These are phyloP conservation scores for Sesbania bispinosa DNA, from an alignment of 306 rosid genomes.

Conservation along the genomic window DNA sequence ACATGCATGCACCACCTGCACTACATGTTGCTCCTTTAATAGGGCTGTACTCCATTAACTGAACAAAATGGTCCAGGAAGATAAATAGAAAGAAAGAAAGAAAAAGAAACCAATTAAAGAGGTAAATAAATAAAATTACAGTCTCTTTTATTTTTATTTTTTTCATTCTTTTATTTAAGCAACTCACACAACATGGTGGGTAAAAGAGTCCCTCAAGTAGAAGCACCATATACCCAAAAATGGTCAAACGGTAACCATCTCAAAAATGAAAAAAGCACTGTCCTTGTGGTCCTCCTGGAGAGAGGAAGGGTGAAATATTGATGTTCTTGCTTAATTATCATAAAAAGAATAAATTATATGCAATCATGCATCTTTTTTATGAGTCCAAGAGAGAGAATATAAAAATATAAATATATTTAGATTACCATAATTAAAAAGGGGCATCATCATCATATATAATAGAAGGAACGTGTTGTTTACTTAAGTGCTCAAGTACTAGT, in stretches of 20 bases:
- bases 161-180: not conserved
- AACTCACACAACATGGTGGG: conserved; percentile 19
- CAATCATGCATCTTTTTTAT: not conserved
- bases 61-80: conserved; percentile 30
- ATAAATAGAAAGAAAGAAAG: conserved; percentile 15
- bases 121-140: not conserved
- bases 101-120: not conserved
- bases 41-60: conserved; percentile 38
- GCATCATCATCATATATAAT: not conserved
- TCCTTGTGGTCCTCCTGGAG: conserved; percentile 30
- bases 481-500: conserved; percentile 19
- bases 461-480: conserved; percentile 25
- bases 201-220: not conserved
- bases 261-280: conserved; percentile 14
- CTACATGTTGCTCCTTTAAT: conserved; percentile 40
- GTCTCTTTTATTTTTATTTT: too few species aligned
- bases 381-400: not conserved
- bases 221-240: conserved; percentile 23
- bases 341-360: not conserved
- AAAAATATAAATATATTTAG: not conserved
- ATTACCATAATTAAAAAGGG: not conserved
- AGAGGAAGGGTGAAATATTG: conserved; percentile 2
- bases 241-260: conserved; percentile 24
- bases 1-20: conserved; percentile 54
- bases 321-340: not conserved